phyloP scores from a whole-genome alignment of 805 yeast genomes.

The Metschnikowia borealis region DNA sequence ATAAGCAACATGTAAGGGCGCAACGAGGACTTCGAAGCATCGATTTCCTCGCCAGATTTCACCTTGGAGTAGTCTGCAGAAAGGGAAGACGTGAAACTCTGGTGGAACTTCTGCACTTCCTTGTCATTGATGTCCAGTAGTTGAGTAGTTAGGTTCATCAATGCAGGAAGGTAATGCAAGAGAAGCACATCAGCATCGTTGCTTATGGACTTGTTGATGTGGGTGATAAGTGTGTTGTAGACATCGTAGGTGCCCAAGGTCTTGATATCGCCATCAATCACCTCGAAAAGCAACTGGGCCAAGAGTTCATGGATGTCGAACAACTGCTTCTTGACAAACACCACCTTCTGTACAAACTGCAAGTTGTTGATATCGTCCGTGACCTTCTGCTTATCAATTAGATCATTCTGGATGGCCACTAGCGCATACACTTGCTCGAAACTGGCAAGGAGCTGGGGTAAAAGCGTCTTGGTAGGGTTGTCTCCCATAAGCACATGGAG shows the following conservation, averaged over 20 bases:
- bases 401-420: conserved; percentile 50
- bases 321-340: conserved; percentile 59
- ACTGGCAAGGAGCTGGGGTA: conserved; percentile 47
- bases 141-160: conserved; percentile 43
- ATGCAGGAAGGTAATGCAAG: conserved; percentile 60
- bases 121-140: conserved; percentile 40
- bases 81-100: conserved; percentile 35
- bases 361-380: conserved; percentile 47
- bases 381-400: conserved; percentile 44
- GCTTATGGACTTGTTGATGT: conserved; percentile 41
- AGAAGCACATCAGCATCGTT: conserved; percentile 58
- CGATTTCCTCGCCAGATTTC: conserved; percentile 22
- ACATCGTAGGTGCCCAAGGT: conserved; percentile 28
- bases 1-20: conserved; percentile 42
- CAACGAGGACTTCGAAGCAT: conserved; percentile 29
- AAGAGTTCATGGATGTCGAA: conserved; percentile 66
- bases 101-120: conserved; percentile 31
- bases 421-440: conserved; percentile 57
- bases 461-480: conserved; percentile 18
- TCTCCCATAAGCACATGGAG: conserved; percentile 22
- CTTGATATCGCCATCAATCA: conserved; percentile 36
- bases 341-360: conserved; percentile 37
- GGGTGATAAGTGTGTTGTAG: conserved; percentile 40
- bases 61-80: conserved; percentile 24
- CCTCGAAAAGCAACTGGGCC: conserved; percentile 59